Evolutionary conservation across 1,284 basidiomycete species (phyloP), one percentile per base, ranked within the genome.

Genomic region (Boletellus deceptivus): DNA sequence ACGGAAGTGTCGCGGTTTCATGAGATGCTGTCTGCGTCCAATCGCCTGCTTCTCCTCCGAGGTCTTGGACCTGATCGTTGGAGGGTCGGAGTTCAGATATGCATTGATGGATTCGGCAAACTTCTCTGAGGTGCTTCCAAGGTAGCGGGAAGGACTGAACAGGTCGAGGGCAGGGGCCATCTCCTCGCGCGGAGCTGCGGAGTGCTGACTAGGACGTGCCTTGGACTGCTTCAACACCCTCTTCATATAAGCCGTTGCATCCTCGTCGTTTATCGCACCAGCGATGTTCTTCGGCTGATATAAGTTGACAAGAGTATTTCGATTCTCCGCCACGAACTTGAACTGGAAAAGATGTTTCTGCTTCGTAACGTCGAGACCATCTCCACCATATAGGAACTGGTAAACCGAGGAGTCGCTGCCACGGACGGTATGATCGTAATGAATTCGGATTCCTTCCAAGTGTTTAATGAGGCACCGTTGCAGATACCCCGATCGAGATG

Each of bases 401-500:
- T 97, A 90, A 33, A 99, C 77, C 1, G 93, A 92, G 16, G 86
- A 83, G 67, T 99, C 97, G 61, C 89, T 90, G 53, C 96, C 96
- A 54, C 97, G 90, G 33, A 99, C 95, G 17, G 97, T 99, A 70
- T 98, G 86, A 72, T 99, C 97, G 71, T 99, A 99, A 70, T 98
- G 95, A 11, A 99, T 89, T 45, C 90, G 87, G 51, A 98, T 84
- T 50, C 96, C 96, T 70, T 99, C 97, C 52, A 99, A 77, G 72
- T 99, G 97, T 73, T 99, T 99, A 79, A 99, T 97, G 59, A 99
- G 77, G 75, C 97, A 99, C 52, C 97, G 85, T 69, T 99, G 97
- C 41, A 99, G 81, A 70, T 99, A 99, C 20, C 97, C 97, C 10
- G 97, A 99, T 57, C 97, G 92, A 58, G 91, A 93, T 6, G 97